Evolutionary conservation across 2,329 filamentous ascomycete species (phyloP), one percentile per base, ranked within the genome.

Genomic region (Trichoderma citrinoviride): DNA sequence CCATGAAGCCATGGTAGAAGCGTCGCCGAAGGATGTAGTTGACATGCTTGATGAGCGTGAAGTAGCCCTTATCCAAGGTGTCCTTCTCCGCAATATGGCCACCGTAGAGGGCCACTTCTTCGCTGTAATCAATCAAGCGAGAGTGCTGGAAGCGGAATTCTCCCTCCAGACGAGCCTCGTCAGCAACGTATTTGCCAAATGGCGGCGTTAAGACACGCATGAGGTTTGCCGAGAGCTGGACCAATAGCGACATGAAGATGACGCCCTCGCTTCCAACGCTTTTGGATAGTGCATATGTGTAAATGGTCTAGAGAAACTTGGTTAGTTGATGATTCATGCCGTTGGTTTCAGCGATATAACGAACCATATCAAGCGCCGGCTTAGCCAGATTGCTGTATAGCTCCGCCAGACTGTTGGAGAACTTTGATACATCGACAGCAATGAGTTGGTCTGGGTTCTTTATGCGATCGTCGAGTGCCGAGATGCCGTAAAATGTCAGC

Each of bases 1-100:
- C 95, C 94, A 98, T 97, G 73, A 99, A 90, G n/a, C 93, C 94
- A 76, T 99, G 94, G 77, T 98, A 98, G 76, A 99, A 91, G 55
- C 95, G 87, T 67, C 92, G 85, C 44, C 93, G 86, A 67, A 99
- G 80, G 69, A 98, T 97, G 73, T 96, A 89, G 77, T 99, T 99
- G 74, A 99, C 94, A 78, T 99, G 95, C 79, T 97, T 98, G 81
- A 99, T 99, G 43, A 99, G 83, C 2, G 95, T 99, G 74, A 99
- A 99, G 78, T 99, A 99, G 17, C 95, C 94, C 80, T 98, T 98
- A 78, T 99, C 95, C 61, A 99, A 82, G 0, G 91, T 96, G 75
- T 98, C 92, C 76, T 98, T 98, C 77, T 99, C 95, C 12, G 91
- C 93, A 72, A 94, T 90, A 72, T 98, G 93, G 25, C 95, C 95